phyloP scores from a whole-genome alignment of 805 yeast genomes.

The Candida coquimbonensis region DNA sequence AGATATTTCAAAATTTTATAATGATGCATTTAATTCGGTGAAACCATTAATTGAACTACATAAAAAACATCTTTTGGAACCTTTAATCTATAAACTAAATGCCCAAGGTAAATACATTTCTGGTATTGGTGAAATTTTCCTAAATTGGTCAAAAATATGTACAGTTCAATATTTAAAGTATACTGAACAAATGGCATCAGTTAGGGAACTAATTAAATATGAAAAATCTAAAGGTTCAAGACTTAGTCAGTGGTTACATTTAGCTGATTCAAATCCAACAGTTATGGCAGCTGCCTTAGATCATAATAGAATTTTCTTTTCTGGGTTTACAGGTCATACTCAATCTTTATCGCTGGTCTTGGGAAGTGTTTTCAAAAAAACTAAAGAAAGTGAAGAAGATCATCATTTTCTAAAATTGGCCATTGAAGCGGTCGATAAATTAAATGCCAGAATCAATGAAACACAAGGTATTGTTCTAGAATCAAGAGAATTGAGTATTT shows the following conservation, averaged over 20 bases:
- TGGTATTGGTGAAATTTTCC: constrained; percentile 55
- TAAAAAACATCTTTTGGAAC: constrained; percentile 44
- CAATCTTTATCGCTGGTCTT: constrained; percentile 58
- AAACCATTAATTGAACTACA: constrained; percentile 50
- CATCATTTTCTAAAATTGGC: constrained; percentile 44
- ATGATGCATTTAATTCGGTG: constrained; percentile 52
- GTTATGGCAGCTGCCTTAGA: constrained; percentile 36
- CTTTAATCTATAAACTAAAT: constrained; percentile 48
- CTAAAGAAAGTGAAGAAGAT: constrained; percentile 44
- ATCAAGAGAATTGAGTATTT: constrained; percentile 42
- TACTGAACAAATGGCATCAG: constrained; percentile 54
- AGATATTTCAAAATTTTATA: constrained; percentile 48
- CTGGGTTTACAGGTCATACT: constrained; percentile 48
- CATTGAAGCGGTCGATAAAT: constrained; percentile 42
- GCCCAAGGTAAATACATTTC: constrained; percentile 61
- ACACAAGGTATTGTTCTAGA: constrained; percentile 57
- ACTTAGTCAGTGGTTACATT: constrained; percentile 52
- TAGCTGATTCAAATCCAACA: constrained; percentile 41
- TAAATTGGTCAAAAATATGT: constrained; percentile 58
- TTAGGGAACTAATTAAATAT: constrained; percentile 46
- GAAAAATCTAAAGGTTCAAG: constrained; percentile 34
- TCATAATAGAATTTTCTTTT: constrained; percentile 48
- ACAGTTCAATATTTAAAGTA: constrained; percentile 47
- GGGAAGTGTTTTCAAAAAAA: constrained; percentile 46
- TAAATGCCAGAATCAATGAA: constrained; percentile 56